phyloP scores from a whole-genome alignment of 192 early-diverging fungal genomes.

The Coemansia sp. region DNA sequence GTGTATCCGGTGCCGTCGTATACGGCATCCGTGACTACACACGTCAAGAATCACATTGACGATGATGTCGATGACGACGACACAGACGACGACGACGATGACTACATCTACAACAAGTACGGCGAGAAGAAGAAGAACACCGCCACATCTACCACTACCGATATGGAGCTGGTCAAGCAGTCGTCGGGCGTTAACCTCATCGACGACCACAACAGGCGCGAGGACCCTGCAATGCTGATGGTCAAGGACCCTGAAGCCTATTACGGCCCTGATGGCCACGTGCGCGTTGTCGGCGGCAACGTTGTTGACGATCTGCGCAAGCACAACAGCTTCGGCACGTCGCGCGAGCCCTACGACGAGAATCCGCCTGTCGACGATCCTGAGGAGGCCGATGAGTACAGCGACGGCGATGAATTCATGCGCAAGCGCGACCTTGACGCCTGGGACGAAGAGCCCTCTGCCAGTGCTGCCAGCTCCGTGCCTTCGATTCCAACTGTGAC shows the following conservation, averaged over 20 bases:
- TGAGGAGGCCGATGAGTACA: constrained; percentile 51
- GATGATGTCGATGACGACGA: constrained; percentile 42
- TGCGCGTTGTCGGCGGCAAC: constrained; percentile 45
- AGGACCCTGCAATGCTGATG: constrained; percentile 54
- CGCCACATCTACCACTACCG: constrained; percentile 27
- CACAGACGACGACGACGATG: constrained; percentile 38
- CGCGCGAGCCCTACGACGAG: constrained; percentile 49
- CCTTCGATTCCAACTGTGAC: constrained; percentile 1
- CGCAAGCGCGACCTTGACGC: constrained; percentile 42
- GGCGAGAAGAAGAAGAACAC: constrained; percentile 56
- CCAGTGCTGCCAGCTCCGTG: constrained; percentile 25
- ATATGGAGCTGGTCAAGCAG: constrained; percentile 53
- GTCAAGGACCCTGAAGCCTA: constrained; percentile 48
- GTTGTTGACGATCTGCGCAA: constrained; percentile 52
- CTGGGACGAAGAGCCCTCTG: constrained; percentile 14
- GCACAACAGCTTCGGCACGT: constrained; percentile 38
- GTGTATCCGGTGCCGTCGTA: constrained; percentile 38
- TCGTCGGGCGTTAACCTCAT: constrained; percentile 51
- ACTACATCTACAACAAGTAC: constrained; percentile 53
- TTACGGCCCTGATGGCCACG: constrained; percentile 46
- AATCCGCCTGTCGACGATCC: constrained; percentile 51
- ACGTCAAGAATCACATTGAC: constrained; percentile 41
- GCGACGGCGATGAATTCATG: constrained; percentile 52
- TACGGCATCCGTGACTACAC: constrained; percentile 16
- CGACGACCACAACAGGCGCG: constrained; percentile 52